These are phyloP conservation scores for Colletotrichum destructivum DNA, from an alignment of 2,329 filamentous ascomycete species.

Conservation along the genomic window DNA sequence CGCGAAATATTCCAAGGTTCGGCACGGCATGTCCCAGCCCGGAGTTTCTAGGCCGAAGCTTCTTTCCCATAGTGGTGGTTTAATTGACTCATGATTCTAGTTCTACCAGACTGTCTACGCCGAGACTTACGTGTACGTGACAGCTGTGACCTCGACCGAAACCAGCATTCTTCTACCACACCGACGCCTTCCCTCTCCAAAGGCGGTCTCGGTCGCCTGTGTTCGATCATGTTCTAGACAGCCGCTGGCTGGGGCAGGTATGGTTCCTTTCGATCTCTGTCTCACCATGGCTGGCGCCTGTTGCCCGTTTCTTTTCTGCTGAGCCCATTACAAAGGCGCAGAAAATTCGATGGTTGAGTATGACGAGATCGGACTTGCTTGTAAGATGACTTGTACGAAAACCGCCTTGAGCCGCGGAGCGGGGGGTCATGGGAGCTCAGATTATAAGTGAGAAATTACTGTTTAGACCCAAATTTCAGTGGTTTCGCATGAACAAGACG, in stretches of 20 bases:
- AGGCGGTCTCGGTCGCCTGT: not conserved
- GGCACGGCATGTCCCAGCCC: not conserved
- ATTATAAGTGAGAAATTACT: constrained; percentile 2
- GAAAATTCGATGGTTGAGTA: constrained; percentile 1
- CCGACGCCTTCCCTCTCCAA: constrained; percentile 25
- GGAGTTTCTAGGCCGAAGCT: not conserved
- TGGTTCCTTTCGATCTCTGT: constrained; percentile 35
- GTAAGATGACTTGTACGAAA: not conserved
- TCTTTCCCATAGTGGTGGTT: not conserved
- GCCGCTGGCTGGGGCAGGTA: constrained; percentile 22
- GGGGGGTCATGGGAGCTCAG: constrained; percentile 5
- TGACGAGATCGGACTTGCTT: constrained; percentile 20
- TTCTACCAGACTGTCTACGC: constrained; percentile 32
- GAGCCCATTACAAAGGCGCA: constrained; percentile 17
- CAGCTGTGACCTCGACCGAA: constrained; percentile 34
- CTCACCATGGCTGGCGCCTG: constrained; percentile 33
- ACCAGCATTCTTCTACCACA: constrained; percentile 38
- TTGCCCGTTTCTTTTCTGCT: constrained; percentile 27
- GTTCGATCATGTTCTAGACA: constrained; percentile 18
- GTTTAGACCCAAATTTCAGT: constrained; percentile 16
- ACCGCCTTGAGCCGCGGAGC: constrained; percentile 5
- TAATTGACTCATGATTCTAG: not conserved
- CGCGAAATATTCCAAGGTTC: not conserved
- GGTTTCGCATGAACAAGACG: not conserved
- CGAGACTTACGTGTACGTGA: constrained; percentile 37